These are phyloP conservation scores for Oldenlandia corymbosa DNA, from an alignment of 257 asterid species.

Conservation along the genomic window DNA sequence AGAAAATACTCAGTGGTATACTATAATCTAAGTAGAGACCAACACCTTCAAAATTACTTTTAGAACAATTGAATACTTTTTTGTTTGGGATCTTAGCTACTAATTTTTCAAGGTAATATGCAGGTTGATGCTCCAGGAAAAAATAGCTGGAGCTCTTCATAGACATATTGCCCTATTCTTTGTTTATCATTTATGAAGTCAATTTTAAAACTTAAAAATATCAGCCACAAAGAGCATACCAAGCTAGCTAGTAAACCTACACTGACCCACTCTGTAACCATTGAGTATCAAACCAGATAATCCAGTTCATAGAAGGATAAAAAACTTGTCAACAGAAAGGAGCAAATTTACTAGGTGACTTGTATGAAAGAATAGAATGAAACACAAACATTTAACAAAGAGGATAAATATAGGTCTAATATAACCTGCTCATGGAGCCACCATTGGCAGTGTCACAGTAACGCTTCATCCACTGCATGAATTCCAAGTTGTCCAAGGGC, in stretches of 20 bases:
- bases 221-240: too few species aligned
- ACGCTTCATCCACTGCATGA: slow-evolving; percentile 96
- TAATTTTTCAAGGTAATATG: neutral
- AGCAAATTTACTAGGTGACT: neutral
- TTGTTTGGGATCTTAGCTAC: neutral
- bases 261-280: neutral
- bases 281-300: neutral
- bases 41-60: neutral
- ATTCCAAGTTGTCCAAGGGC: slow-evolving; percentile 81
- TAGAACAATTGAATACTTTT: neutral
- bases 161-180: neutral
- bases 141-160: neutral
- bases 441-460: slow-evolving; percentile 66
- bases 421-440: slow-evolving; percentile 43
- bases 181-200: neutral
- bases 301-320: neutral
- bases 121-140: neutral
- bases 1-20: neutral
- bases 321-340: neutral
- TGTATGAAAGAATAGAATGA: neutral
- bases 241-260: too few species aligned
- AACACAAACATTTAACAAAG: neutral
- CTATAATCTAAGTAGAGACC: neutral
- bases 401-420: neutral
- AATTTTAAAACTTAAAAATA: too few species aligned